phyloP scores from a whole-genome alignment of 371 early-diverging fungal species.

The Chytridium lagenaria region DNA sequence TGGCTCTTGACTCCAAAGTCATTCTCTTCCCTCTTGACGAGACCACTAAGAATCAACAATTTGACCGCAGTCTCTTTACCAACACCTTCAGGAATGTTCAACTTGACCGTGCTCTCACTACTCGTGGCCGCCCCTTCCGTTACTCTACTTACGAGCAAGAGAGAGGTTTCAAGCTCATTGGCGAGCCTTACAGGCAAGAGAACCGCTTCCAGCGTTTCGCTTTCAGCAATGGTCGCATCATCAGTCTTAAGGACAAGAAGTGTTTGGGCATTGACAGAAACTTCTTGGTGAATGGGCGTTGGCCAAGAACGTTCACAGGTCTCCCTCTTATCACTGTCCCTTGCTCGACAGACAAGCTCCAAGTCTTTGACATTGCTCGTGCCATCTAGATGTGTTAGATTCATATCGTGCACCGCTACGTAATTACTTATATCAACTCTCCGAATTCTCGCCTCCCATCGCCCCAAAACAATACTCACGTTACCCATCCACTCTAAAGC shows the following conservation, averaged over 20 bases:
- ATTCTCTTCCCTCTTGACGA: conserved; percentile 9
- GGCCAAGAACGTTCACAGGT: not conserved
- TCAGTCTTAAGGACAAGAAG: conserved; percentile 13
- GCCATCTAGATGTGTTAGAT: not conserved
- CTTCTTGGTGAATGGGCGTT: conserved; percentile 1
- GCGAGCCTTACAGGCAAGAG: not conserved
- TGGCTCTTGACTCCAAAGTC: conserved; percentile 1
- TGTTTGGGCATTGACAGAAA: conserved; percentile 14
- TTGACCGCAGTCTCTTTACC: not conserved
- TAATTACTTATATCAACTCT: not conserved
- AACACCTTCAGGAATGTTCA: not conserved
- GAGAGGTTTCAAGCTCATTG: conserved; percentile 11
- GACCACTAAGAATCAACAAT: conserved; percentile 10
- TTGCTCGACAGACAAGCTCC: conserved; percentile 20
- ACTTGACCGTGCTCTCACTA: conserved; percentile 5
- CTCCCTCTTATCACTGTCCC: conserved; percentile 19
- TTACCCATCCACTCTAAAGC: not conserved
- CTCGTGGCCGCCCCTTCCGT: not conserved
- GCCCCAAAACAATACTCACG: not conserved
- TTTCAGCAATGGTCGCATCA: not conserved
- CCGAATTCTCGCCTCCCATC: no score
- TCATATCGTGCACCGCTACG: not conserved
- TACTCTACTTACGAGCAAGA: conserved; percentile 22
- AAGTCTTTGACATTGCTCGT: conserved; percentile 14
- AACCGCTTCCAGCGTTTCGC: conserved; percentile 3